A percentile compares a stretch with the other conserved stretches of the same genome.
phyloP scores from a whole-genome alignment of 2,329 filamentous ascomycete species.

The Aspergillus hortae region DNA sequence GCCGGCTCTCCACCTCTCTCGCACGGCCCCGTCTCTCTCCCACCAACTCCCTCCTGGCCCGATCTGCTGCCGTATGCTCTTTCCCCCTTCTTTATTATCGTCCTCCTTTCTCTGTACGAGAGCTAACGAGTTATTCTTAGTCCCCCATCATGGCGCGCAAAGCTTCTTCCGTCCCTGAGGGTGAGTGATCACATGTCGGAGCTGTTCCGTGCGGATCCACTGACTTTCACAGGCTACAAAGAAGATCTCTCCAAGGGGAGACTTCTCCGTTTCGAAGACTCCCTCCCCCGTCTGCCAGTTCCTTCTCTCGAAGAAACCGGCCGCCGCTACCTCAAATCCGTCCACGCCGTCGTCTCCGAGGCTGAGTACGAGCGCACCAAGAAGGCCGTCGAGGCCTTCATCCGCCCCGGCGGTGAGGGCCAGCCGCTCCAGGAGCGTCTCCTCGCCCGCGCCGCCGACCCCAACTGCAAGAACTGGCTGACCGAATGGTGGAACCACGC shows the following conservation, averaged over 20 bases:
- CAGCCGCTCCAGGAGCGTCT: constrained; percentile 84
- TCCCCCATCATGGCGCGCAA: constrained; percentile 41
- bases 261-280: constrained; percentile 66
- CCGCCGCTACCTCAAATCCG: constrained; percentile 63
- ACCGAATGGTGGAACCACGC: constrained; percentile 98
- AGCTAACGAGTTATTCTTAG: constrained; percentile 16
- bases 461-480: constrained; percentile 87
- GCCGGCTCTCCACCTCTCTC: constrained; percentile 39
- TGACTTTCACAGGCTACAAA: constrained; percentile 52
- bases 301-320: constrained; percentile 63
- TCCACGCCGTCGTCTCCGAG: constrained; percentile 59
- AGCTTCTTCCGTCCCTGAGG: constrained; percentile 45
- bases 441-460: constrained; percentile 71
- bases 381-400: constrained; percentile 82
- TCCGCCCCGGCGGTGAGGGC: constrained; percentile 80
- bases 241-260: constrained; percentile 61
- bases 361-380: constrained; percentile 61
- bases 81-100: too few species aligned
- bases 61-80: constrained; percentile 30
- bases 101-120: too few species aligned
- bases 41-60: constrained; percentile 29
- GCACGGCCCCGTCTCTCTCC: constrained; percentile 36
- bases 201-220: not conserved
- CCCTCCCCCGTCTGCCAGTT: constrained; percentile 59
- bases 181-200: constrained; percentile 32